Evolutionary conservation across 176 grass and related monocot genomes (phyloP), one percentile per base, ranked within the genome.

Genomic region (Secale cereale): DNA sequence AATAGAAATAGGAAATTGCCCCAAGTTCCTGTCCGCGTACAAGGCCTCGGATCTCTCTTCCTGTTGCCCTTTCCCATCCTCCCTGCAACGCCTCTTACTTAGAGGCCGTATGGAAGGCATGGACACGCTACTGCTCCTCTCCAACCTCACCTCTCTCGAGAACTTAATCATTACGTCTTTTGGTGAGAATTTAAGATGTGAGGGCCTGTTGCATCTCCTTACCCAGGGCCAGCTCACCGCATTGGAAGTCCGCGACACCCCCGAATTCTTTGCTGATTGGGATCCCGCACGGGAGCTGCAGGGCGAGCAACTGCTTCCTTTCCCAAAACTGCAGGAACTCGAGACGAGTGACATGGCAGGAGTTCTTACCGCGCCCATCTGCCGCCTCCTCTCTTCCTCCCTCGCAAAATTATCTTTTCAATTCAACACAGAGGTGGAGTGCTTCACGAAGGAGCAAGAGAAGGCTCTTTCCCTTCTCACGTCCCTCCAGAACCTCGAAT

Each of bases 1-100:
- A 0, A 33, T 75, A 2, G 0, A 0, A 1, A 33, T 84, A 65
- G 0, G 0, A 0, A 0, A 0, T 1, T 76, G 82, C 72, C 28
- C 59, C 14, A 66, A 77, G 1, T 39, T 83, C 31, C 43, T 81
- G 0, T 69, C 63, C 3, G 10, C 39, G 9, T 71, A 40, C 36
- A 68, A 22, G 19, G 66, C 66, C 2, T 70, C 4, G 35, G 69
- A 8, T 23, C n/a, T n/a, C n/a, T n/a, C n/a, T n/a, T n/a, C n/a
- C n/a, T n/a, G n/a, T n/a, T 72, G 6, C 69, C 22, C 37, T 74
- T 74, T 74, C 41, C 71, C 71, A 30, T 30, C 71, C 45, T 76
- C 73, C 73, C 1, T 76, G 16, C 27, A 0, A 76, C 1, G 4
- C n/a, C 39, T 78, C 57, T 0, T 0, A 0, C 35, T 78, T 8